Percentiles rank a stretch among this genome's conserved stretches.
Evolutionary conservation across 2,329 filamentous ascomycete species (phyloP).

Genomic region (Pleoardoris graminearum): DNA sequence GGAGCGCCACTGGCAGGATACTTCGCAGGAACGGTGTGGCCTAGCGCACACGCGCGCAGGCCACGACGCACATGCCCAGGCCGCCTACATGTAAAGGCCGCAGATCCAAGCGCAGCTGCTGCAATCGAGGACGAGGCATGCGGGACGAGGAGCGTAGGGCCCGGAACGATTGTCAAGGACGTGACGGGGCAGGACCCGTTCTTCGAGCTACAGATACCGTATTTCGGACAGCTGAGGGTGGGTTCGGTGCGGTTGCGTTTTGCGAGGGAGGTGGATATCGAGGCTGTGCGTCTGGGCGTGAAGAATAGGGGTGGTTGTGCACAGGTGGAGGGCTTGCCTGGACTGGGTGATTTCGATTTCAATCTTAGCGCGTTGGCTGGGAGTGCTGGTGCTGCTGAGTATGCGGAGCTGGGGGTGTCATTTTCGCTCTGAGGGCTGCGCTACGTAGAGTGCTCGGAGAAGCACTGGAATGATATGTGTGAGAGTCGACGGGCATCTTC

Average conservation of each 20-base stretch:
- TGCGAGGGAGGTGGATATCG: not conserved
- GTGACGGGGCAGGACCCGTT: not conserved
- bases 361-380: not conserved
- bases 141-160: conserved; percentile 1
- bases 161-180: conserved; percentile 4
- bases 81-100: conserved; percentile 1
- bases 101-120: not conserved
- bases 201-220: conserved; percentile 7
- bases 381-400: not conserved
- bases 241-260: conserved; percentile 6
- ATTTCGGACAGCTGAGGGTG: conserved; percentile 6
- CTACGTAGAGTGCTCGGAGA: too few species aligned
- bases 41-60: conserved; percentile 4
- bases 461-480: too few species aligned
- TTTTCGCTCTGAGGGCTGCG: not conserved
- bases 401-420: not conserved
- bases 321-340: not conserved
- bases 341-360: not conserved
- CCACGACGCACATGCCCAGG: not conserved
- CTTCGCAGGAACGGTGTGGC: not conserved
- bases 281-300: not conserved
- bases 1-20: conserved; percentile 3
- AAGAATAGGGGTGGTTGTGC: not conserved
- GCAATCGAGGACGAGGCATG: conserved; percentile 5
- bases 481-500: too few species aligned